Base-by-base conservation (phyloP, 2,329 filamentous ascomycete species). In the Diaporthe amygdali region DNA sequence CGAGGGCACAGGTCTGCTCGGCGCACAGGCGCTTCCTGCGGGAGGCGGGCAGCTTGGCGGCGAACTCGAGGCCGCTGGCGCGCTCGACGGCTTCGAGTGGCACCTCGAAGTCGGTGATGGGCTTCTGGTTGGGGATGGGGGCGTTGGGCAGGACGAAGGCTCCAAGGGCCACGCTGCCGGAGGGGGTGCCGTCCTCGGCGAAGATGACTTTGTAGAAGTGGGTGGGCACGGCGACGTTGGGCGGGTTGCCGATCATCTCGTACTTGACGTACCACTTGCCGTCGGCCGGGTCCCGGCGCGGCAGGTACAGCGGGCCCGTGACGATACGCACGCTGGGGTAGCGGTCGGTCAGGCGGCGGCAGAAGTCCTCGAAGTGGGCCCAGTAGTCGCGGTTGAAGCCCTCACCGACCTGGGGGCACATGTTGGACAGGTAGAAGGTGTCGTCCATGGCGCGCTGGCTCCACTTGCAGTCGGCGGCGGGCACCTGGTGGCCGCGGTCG, bases 131-230 rank as follows among this genome's bases (percentile, higher is more conserved):
- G 46, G 93, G 86, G 76, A 99, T 99, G 22, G 84, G 87, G 2
- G 94, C 95, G 81, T 99, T 99, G 20, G 96, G 96, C 77, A 99
- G 87, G 67, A 99, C 96, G 78, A 99, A 99, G 9, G 96, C 96
- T 55, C 94, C 96, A 44, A 99, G 85, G 39, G 95, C 94, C 41
- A 99, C 96, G 74, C 92, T 92, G 22, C 94, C 93, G 32, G 87
- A 87, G 12, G 79, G 82, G 1, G 82, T 84, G 4, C 93, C 93
- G 78, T 97, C 94, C 84, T 99, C 96, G 32, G 94, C 96, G 78
- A 96, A 97, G 76, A 99, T 96, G 78, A 99, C 94, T 86, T 99
- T 99, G 89, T 97, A 99, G 84, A 99, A 99, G 82, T 99, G 96
- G 27, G 96, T 99, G 3, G 96, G 96, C 67, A 99, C 96, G 32